Conservation (phyloP, 768 basidiomycete genomes). For the Amanita rimosa region DNA sequence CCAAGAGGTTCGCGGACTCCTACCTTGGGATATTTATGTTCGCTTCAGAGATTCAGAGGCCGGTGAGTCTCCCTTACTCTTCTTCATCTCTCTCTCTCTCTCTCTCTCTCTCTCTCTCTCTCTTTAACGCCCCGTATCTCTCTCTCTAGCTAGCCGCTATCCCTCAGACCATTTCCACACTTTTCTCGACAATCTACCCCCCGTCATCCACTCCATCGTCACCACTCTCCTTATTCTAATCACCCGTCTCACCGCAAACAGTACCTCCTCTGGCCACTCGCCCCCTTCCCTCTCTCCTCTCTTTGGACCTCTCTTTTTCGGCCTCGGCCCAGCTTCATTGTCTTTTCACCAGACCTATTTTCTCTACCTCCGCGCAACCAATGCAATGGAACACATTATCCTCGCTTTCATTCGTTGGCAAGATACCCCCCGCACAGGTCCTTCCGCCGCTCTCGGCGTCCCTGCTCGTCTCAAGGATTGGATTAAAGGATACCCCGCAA, state of each 20-base stretch:
- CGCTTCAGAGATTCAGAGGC: slow-evolving; percentile 77
- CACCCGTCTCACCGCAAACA: slow-evolving; percentile 73
- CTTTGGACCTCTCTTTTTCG: slow-evolving; percentile 85
- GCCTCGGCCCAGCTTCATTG: slow-evolving; percentile 45
- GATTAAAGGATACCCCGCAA: slow-evolving; percentile 82
- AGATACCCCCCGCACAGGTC: slow-evolving; percentile 35
- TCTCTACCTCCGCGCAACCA: slow-evolving; percentile 69
- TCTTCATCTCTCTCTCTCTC: neutral
- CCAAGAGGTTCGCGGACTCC: slow-evolving; percentile 68
- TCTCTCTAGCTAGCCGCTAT: slow-evolving; percentile 43
- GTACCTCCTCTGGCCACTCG: slow-evolving; percentile 78
- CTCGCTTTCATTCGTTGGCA: slow-evolving; percentile 84
- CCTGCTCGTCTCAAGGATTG: slow-evolving; percentile 85
- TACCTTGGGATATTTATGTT: slow-evolving; percentile 78
- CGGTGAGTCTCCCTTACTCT: slow-evolving; percentile 33
- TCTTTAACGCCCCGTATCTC: neutral
- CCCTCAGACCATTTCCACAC: slow-evolving; percentile 62
- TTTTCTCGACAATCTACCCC: slow-evolving; percentile 45
- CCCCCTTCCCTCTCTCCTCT: slow-evolving; percentile 83
- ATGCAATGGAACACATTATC: slow-evolving; percentile 90
- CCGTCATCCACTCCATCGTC: slow-evolving; percentile 47
- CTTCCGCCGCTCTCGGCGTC: slow-evolving; percentile 46
- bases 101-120: neutral
- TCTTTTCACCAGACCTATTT: slow-evolving; percentile 39
- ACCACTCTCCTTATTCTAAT: slow-evolving; percentile 71